Conservation (phyloP, 495 filamentous ascomycete species). For the Apiosordaria backusii region DNA sequence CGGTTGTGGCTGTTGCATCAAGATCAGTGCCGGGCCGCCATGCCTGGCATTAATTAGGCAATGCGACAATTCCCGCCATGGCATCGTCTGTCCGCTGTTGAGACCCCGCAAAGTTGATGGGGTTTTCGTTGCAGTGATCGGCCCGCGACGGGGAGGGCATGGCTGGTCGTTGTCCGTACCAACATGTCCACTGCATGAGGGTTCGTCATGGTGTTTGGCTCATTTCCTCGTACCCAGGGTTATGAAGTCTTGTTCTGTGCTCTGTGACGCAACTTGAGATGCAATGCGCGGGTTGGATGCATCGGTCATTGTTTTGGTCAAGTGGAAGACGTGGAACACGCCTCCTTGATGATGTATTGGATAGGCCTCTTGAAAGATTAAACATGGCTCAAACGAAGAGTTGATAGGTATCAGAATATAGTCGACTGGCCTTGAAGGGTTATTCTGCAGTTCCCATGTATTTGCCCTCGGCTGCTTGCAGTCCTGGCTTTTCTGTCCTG, state of each 20-base stretch:
- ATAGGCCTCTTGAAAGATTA: too few species aligned
- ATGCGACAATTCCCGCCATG: neutral
- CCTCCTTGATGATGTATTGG: too few species aligned
- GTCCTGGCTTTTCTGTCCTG: too few species aligned
- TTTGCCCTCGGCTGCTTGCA: too few species aligned
- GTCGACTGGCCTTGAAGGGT: too few species aligned
- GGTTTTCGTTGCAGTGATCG: too few species aligned
- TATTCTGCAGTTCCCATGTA: too few species aligned
- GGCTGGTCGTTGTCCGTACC: neutral
- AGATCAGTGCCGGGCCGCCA: slow-evolving; percentile 25
- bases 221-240: neutral
- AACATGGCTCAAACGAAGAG: too few species aligned
- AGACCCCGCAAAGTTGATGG: neutral
- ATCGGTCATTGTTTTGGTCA: neutral
- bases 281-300: neutral
- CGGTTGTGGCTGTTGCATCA: slow-evolving; percentile 2
- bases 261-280: neutral
- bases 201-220: neutral
- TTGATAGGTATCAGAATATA: too few species aligned
- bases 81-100: too few species aligned
- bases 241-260: neutral
- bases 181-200: neutral
- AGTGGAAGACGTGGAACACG: neutral
- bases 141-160: neutral
- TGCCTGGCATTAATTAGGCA: slow-evolving; percentile 28